Conservation (phyloP, 1,284 basidiomycete species). For the Inonotus obliquus region DNA sequence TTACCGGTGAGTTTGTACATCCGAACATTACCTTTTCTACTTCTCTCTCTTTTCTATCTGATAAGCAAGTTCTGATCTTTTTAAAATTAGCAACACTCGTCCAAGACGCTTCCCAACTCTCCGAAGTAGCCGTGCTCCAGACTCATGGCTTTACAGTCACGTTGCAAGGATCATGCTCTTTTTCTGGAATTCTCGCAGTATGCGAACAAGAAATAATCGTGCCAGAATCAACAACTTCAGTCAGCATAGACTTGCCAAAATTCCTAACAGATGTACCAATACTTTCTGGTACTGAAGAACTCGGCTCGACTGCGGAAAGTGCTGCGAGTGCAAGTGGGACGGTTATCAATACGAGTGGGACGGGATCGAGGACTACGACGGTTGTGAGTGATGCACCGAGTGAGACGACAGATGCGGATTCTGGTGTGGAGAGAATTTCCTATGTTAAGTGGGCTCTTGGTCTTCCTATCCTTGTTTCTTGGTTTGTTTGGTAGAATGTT, state of each 20-base stretch:
- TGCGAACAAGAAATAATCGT: background rate
- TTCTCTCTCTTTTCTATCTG: background rate
- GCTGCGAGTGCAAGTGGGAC: background rate
- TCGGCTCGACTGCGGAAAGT: background rate
- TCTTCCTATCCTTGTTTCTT: too few species aligned
- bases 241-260: background rate
- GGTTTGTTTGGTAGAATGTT: too few species aligned
- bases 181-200: background rate
- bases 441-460: too few species aligned
- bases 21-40: background rate
- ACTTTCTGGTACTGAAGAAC: background rate
- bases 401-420: background rate
- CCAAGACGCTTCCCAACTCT: background rate
- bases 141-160: background rate
- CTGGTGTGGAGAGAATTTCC: background rate
- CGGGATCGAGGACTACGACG: background rate
- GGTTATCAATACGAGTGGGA: background rate
- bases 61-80: background rate
- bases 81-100: slow-evolving; percentile 5
- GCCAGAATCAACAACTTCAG: background rate
- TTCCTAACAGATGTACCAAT: background rate
- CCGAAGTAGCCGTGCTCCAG: background rate
- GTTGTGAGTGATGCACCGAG: background rate
- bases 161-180: background rate
- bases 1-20: background rate